These are phyloP conservation scores for Syzygium jambos DNA, from an alignment of 345 rosid genomes.

Conservation along the genomic window DNA sequence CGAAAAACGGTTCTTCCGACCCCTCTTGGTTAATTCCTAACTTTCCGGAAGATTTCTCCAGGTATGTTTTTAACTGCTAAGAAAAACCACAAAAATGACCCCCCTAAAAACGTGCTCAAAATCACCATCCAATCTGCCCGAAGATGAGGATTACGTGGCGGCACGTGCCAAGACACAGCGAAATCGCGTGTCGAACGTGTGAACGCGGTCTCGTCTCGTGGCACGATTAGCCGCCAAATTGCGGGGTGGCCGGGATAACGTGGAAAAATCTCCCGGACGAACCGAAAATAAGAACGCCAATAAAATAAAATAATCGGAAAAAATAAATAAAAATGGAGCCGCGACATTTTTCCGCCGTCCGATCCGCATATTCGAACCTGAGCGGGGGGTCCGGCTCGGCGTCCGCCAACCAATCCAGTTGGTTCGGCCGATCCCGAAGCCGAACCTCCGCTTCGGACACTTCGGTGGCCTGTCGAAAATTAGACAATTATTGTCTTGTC, in stretches of 20 bases:
- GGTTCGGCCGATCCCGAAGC: not conserved
- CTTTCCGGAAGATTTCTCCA: no score
- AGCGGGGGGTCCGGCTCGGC: not conserved
- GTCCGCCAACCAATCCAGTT: not conserved
- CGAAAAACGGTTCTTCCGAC: no score
- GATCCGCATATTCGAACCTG: not conserved
- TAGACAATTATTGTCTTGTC: not conserved
- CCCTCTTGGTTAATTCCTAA: no score
- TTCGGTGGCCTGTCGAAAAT: not conserved
- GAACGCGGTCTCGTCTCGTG: not conserved
- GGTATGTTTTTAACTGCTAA: no score
- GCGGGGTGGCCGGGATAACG: not conserved
- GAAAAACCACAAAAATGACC: no score
- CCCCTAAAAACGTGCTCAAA: no score
- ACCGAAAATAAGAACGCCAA: not conserved
- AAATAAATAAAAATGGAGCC: not conserved
- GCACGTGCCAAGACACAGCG: fast-evolving
- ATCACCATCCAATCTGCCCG: not conserved
- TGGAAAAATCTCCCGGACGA: not conserved
- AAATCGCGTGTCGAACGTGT: not conserved
- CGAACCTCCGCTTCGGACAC: not conserved
- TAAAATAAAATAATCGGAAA: not conserved
- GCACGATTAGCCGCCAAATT: not conserved
- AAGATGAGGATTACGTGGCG: not conserved
- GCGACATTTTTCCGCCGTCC: not conserved